Conservation (phyloP, 2,329 filamentous ascomycete species). For the Xylaria multiplex region DNA sequence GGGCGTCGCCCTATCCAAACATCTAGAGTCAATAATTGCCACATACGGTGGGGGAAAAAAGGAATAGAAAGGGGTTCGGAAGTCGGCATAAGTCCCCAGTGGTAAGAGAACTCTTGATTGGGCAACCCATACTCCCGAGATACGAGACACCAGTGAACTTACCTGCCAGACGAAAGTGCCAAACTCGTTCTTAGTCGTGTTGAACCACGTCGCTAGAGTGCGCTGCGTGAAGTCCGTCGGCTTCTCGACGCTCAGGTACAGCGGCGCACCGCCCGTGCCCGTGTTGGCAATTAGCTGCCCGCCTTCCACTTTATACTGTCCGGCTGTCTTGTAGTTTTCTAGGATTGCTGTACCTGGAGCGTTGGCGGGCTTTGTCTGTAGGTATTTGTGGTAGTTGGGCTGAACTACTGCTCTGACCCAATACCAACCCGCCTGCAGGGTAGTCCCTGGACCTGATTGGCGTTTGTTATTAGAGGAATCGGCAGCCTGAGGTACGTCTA, state of each 20-base stretch:
- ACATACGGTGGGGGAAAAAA: no score
- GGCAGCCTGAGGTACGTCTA: background rate
- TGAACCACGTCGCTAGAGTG: conserved; percentile 62
- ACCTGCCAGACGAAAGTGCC: conserved; percentile 64
- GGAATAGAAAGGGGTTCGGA: no score
- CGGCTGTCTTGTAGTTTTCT: conserved; percentile 54
- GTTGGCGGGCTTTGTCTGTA: conserved; percentile 59
- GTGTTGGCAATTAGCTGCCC: conserved; percentile 64
- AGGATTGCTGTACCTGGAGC: conserved; percentile 61
- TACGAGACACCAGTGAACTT: background rate
- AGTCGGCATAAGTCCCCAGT: no score
- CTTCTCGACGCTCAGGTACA: conserved; percentile 60
- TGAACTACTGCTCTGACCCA: conserved; percentile 67
- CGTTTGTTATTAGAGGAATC: conserved; percentile 4
- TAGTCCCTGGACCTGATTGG: conserved; percentile 43
- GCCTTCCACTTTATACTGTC: conserved; percentile 65
- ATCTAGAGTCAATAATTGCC: background rate
- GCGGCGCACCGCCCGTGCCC: conserved; percentile 49
- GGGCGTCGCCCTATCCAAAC: conserved; percentile 57
- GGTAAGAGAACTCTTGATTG: no score
- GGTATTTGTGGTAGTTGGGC: conserved; percentile 67
- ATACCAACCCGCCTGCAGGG: conserved; percentile 61
- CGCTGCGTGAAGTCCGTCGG: conserved; percentile 58
- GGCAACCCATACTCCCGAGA: background rate
- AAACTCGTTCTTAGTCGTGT: conserved; percentile 60